Evolutionary conservation across 768 basidiomycete species (phyloP).

Genomic region (Macrolepiota dolichaula): DNA sequence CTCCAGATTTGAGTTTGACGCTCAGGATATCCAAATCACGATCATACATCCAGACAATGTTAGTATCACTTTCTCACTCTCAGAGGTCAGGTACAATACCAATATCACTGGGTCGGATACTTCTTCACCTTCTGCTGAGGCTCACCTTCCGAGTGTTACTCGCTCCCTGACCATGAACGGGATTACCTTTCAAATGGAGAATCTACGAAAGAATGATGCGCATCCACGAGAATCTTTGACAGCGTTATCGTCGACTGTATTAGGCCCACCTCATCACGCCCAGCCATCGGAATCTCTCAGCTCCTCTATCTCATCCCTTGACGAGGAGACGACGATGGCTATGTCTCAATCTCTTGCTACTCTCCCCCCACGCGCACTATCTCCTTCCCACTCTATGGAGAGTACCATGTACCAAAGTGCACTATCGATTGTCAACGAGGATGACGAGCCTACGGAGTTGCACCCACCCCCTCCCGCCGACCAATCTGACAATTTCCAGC

Average conservation of each 20-base stretch:
- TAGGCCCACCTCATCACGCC: slow-evolving; percentile 21
- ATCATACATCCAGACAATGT: slow-evolving; percentile 63
- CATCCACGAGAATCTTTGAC: not conserved
- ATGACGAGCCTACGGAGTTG: not conserved
- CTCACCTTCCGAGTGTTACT: slow-evolving; percentile 23
- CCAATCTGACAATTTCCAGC: not conserved
- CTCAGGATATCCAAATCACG: slow-evolving; percentile 62
- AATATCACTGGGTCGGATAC: slow-evolving; percentile 21
- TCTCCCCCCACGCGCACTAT: slow-evolving; percentile 47
- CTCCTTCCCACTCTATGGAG: slow-evolving; percentile 43
- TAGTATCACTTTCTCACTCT: slow-evolving; percentile 55
- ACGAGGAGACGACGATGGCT: slow-evolving; percentile 58
- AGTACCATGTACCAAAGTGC: slow-evolving; percentile 80
- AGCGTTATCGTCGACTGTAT: slow-evolving; percentile 15
- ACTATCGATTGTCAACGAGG: slow-evolving; percentile 6
- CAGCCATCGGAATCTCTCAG: slow-evolving; percentile 37
- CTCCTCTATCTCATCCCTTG: slow-evolving; percentile 59
- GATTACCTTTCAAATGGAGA: slow-evolving; percentile 37
- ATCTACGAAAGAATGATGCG: not conserved
- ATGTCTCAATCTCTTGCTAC: slow-evolving; percentile 77
- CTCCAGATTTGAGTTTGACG: slow-evolving; percentile 76
- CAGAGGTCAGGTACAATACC: slow-evolving; percentile 57
- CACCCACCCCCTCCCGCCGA: not conserved
- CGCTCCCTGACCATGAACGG: slow-evolving; percentile 58
- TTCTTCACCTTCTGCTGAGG: not conserved